These are phyloP conservation scores for Friedmanniomyces endolithicus DNA, from an alignment of 495 filamentous ascomycete species.

Conservation along the genomic window DNA sequence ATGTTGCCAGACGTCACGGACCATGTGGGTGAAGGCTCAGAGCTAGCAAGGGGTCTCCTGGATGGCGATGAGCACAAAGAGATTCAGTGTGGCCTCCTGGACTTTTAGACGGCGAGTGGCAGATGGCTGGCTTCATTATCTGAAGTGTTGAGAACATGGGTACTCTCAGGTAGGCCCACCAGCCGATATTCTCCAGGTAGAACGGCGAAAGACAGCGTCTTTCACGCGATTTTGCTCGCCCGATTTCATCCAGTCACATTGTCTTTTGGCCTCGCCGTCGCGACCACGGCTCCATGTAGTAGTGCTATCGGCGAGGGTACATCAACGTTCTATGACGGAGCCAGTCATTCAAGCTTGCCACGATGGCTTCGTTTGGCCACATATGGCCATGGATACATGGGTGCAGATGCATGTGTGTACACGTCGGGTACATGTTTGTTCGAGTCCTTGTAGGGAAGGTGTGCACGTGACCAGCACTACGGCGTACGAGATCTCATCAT, in stretches of 20 bases:
- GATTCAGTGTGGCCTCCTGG: constrained; percentile 65
- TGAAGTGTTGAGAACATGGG: too few relatives aligned
- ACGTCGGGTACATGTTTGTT: too few relatives aligned
- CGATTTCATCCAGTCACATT: neutral
- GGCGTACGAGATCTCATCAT: neutral
- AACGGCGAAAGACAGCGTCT: too few relatives aligned
- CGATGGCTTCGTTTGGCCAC: neutral
- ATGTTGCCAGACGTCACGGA: constrained; percentile 41
- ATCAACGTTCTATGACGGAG: neutral
- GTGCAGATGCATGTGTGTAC: too few relatives aligned
- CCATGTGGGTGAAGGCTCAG: constrained; percentile 55
- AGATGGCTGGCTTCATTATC: too few relatives aligned
- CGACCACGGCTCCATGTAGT: neutral
- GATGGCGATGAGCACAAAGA: constrained; percentile 58
- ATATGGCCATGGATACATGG: too few relatives aligned
- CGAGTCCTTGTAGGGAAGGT: too few relatives aligned
- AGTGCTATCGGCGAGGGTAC: neutral
- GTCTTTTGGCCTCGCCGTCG: neutral
- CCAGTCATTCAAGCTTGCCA: neutral
- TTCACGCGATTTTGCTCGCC: neutral
- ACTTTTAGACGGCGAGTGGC: constrained; percentile 40
- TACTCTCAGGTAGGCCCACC: too few relatives aligned
- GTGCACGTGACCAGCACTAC: too few relatives aligned
- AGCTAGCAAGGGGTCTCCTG: constrained; percentile 56
- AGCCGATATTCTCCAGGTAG: too few relatives aligned